These are phyloP conservation scores for Dimargaris verticillata DNA, from an alignment of 192 early-diverging fungal genomes.

Conservation along the genomic window DNA sequence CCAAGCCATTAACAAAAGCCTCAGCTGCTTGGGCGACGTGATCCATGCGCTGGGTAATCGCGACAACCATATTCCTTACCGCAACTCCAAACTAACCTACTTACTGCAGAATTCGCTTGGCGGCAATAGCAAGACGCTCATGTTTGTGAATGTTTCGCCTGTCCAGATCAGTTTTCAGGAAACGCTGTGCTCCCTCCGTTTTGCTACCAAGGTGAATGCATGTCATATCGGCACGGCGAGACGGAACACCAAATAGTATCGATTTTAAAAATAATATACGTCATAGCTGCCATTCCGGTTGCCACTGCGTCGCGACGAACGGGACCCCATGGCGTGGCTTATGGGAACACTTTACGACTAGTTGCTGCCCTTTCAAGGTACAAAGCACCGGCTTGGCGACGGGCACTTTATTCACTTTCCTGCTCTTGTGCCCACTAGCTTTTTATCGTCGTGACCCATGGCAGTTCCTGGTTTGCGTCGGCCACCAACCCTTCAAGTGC, in stretches of 20 bases:
- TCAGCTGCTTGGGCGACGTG: slow-evolving; percentile 80
- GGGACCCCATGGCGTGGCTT: too few species aligned
- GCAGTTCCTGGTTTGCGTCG: too few species aligned
- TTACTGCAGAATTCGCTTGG: slow-evolving; percentile 44
- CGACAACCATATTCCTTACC: slow-evolving; percentile 73
- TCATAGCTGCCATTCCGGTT: background rate
- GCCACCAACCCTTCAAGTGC: too few species aligned
- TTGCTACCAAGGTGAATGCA: slow-evolving; percentile 90
- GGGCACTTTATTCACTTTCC: too few species aligned
- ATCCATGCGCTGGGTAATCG: slow-evolving; percentile 68
- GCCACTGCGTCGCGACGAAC: too few species aligned
- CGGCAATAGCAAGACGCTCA: slow-evolving; percentile 91
- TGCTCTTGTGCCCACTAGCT: too few species aligned
- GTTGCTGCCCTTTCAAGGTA: too few species aligned
- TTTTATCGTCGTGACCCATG: too few species aligned
- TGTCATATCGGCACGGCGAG: slow-evolving; percentile 74
- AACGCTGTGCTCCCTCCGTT: slow-evolving; percentile 77
- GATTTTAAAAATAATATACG: background rate
- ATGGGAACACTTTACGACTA: too few species aligned
- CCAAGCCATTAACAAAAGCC: slow-evolving; percentile 89
- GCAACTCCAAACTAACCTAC: slow-evolving; percentile 74
- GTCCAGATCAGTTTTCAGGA: slow-evolving; percentile 59
- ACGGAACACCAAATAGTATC: slow-evolving; percentile 15
- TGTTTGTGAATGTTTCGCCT: slow-evolving; percentile 98
- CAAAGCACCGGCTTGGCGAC: too few species aligned